A percentile compares a stretch with the other conserved stretches of the same genome.
phyloP scores from a whole-genome alignment of 83 land plant species.

The Thuja plicata region DNA sequence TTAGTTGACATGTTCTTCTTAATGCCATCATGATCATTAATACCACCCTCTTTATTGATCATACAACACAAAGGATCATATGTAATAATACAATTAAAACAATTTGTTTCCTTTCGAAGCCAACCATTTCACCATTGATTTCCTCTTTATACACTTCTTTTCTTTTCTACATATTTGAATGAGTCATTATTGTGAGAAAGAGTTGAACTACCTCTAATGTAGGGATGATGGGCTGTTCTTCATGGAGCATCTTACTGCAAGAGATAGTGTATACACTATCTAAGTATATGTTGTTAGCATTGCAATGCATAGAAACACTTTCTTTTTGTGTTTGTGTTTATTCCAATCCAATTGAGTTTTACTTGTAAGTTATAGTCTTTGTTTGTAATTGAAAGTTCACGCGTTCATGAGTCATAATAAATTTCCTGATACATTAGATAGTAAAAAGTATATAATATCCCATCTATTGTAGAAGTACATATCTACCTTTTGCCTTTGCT shows the following conservation, averaged over 20 bases:
- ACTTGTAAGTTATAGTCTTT: no score
- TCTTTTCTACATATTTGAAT: conserved; percentile 63
- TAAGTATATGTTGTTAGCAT: conserved; percentile 17
- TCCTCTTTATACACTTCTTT: conserved; percentile 96
- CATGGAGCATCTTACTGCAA: no score
- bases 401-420: no score
- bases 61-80: conserved; percentile 79
- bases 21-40: neutral
- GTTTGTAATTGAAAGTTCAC: no score
- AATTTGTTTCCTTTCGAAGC: conserved; percentile 88
- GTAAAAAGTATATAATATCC: no score
- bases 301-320: conserved; percentile 16
- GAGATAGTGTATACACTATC: neutral
- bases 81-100: conserved; percentile 56
- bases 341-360: no score
- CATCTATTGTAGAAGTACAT: no score
- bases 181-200: conserved; percentile 75
- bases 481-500: no score
- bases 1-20: conserved; percentile 45
- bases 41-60: neutral
- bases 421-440: no score
- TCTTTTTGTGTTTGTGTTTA: no score
- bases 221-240: conserved; percentile 26
- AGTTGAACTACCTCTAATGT: conserved; percentile 91
- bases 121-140: conserved; percentile 87